phyloP scores from a whole-genome alignment of 2,329 filamentous ascomycete genomes.

The Pseudogymnoascus sp. region DNA sequence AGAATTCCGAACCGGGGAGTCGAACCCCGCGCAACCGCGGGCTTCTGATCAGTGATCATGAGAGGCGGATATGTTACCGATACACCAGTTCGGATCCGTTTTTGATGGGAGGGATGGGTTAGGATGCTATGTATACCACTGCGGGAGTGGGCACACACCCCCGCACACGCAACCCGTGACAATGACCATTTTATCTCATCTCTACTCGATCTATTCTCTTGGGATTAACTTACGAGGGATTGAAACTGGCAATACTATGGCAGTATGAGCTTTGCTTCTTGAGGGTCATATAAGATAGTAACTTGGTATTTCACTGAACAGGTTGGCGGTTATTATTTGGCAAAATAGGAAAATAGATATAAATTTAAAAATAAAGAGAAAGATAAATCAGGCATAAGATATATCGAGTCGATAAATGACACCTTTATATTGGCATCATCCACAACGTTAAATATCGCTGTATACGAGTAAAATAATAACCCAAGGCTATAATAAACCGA shows the following conservation, averaged over 20 bases:
- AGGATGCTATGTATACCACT: not conserved
- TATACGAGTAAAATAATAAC: not conserved
- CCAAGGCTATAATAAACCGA: not conserved
- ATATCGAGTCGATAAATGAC: no score
- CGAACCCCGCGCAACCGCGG: conserved; percentile 8
- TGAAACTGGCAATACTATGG: not conserved
- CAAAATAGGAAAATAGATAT: no score
- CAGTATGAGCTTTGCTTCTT: not conserved
- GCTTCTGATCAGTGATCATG: conserved; percentile 7
- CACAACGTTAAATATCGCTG: no score
- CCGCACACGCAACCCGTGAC: no score
- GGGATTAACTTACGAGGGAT: not conserved
- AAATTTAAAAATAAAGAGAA: no score
- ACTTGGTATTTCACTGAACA: not conserved
- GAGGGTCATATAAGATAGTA: not conserved
- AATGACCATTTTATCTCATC: no score
- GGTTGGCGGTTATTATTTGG: not conserved
- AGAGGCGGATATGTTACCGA: conserved; percentile 8
- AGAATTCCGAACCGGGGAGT: conserved; percentile 9
- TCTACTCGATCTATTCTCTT: not conserved
- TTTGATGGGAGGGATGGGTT: not conserved
- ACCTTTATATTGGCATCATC: no score
- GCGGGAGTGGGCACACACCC: not conserved
- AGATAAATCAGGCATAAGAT: no score
- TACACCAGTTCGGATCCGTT: conserved; percentile 8